Base-by-base conservation (phyloP, 2,329 filamentous ascomycete genomes). In the Aspergillus puulaauensis region DNA sequence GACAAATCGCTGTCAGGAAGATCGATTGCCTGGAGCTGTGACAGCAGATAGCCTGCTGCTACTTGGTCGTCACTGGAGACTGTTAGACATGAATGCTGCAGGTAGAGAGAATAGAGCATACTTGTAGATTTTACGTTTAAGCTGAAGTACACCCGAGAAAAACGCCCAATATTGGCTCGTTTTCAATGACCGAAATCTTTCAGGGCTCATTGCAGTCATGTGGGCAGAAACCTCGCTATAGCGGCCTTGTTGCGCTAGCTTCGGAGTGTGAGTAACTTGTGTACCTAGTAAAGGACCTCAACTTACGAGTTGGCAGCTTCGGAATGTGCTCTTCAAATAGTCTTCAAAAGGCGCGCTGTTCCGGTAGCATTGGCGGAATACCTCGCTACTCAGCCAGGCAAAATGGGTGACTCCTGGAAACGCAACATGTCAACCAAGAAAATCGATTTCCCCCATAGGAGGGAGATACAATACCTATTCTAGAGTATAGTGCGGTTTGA, bases 331-430 rank as follows among this genome's bases (percentile, higher is more conserved):
- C 65, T 89, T 90, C 33, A 97, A 80, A 50, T 86, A 83, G 65
- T 98, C 93, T 61, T 96, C 91, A 44, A 93, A 84, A 0, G 87
- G 82, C 37, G 82, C 81, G 48, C 79, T 78, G n/a, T 78, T 75
- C 4, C 81, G 78, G 68, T 96, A 89, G 62, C 90, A 92, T 53
- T 86, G 82, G 15, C 92, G 80, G 57, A 96, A 92, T 0, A 91
- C 80, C 61, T 96, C 88, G 67, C 87, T 80, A 74, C 41, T 89
- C 82, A 64, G 86, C 72, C 75, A 77, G 9, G 79, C 72, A 31
- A 87, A 74, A 64, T 85, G 80, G 8, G 77, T 77, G 40, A 84
- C 75, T 4, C 85, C 82, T 81, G n/a, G 6, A 21, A 35, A 23
- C 8, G 27, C 6, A 17, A 31, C 2, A 35, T 24, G 19, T 68